Base-by-base conservation (phyloP, 495 filamentous ascomycete species). In the Trichocladium antarcticum region DNA sequence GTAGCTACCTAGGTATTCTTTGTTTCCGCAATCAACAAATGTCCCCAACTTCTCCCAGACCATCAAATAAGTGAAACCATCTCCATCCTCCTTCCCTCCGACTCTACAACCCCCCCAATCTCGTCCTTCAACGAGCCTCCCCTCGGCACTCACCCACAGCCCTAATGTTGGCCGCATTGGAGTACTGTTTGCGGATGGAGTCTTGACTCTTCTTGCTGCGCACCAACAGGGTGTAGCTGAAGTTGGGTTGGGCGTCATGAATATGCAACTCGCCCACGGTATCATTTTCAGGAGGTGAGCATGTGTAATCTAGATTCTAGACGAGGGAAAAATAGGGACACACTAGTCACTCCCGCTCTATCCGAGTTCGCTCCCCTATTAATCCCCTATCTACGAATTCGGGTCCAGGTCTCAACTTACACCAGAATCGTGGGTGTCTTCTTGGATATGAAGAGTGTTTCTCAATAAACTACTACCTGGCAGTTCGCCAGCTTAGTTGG, bases 221-320 rank as follows among this genome's bases (percentile, higher is more conserved):
- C 19, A 87, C 80, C 8, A 90, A 66, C 37, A 76, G 70, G 1
- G 82, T 77, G 57, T 81, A 71, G 36, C 85, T 69, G 61, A 78
- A 83, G 28, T 89, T 78, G 1, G 83, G 84, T 57, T 89, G 80
- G 10, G 78, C 69, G 9, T 75, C 66, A 37, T 65, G 54, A 16
- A 89, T 64, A 50, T 78, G 78, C 31, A 89, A 71, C 22, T 89
- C 83, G 15, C 87, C 85, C 19, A 84, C 85, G 51, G 89, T 85
- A 58, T 88, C 90, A 32, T 85, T 85, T 49, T 74, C 12, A 29
- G 31, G 10, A 14, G 12, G 31, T 32, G 9, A 14, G 31, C 31
- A 32, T 11, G 11, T 32, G 4, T 2, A 6, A 11, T 16, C 20
- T 27, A 8, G 24, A 27, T 27, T 15, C 27, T 11, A 29, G 6